phyloP scores from a whole-genome alignment of 257 asterid genomes.

The Salvia hispanica region DNA sequence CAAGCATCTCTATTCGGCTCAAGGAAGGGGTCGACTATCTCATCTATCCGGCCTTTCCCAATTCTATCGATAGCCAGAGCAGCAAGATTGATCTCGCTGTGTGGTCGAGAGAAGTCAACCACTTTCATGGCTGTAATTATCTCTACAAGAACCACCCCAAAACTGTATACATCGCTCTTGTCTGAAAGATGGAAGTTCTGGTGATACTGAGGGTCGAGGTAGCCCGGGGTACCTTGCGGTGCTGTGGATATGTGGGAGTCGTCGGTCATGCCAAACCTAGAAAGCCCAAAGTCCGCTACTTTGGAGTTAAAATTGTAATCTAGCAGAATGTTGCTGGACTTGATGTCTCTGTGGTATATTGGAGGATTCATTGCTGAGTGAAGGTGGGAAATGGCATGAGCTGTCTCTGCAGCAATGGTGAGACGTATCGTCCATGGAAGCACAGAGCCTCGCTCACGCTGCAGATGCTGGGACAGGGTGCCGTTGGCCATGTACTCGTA shows the following conservation, averaged over 20 bases:
- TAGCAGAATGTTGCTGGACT: slow-evolving; percentile 80
- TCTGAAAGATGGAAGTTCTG: slow-evolving; percentile 95
- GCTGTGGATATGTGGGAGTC: slow-evolving; percentile 95
- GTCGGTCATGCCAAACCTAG: slow-evolving; percentile 83
- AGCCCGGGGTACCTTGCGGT: slow-evolving; percentile 97
- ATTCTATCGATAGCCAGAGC: slow-evolving; percentile 82
- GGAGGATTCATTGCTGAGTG: slow-evolving; percentile 85
- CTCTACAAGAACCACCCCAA: slow-evolving; percentile 95
- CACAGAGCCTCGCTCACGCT: slow-evolving; percentile 57
- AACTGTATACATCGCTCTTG: slow-evolving; percentile 93
- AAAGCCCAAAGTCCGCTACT: slow-evolving; percentile 92
- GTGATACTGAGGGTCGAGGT: slow-evolving; percentile 91
- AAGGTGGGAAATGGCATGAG: slow-evolving; percentile 83
- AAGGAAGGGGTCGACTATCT: slow-evolving; percentile 71
- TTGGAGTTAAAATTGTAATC: slow-evolving; percentile 75
- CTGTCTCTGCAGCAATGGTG: slow-evolving; percentile 82
- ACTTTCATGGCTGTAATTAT: slow-evolving; percentile 77
- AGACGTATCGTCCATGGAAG: slow-evolving; percentile 91
- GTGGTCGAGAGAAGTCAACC: slow-evolving; percentile 84
- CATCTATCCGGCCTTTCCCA: slow-evolving; percentile 81
- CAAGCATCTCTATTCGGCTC: slow-evolving; percentile 92
- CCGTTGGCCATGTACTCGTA: slow-evolving; percentile 91
- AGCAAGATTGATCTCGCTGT: slow-evolving; percentile 80
- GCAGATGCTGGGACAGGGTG: slow-evolving; percentile 85
- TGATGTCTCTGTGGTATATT: slow-evolving; percentile 84